phyloP scores from a whole-genome alignment of 2,329 filamentous ascomycete species.

The Mycosphaerella arachidis region DNA sequence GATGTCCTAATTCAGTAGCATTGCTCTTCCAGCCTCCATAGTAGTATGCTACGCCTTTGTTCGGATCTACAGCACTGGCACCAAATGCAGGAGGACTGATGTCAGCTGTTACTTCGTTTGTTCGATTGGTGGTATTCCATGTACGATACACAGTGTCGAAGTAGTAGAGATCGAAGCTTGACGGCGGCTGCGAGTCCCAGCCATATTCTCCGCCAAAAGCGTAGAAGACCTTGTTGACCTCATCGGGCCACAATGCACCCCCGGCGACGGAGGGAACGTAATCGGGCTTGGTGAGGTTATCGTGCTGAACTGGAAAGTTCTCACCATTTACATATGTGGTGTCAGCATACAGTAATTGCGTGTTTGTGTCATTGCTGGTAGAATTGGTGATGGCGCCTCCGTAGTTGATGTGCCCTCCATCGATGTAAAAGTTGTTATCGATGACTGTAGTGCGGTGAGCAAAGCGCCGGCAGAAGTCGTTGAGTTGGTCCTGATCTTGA shows the following conservation, averaged over 20 bases:
- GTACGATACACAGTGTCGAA: conserved; percentile 56
- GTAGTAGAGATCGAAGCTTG: conserved; percentile 49
- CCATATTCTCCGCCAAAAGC: conserved; percentile 57
- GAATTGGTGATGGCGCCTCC: conserved; percentile 39
- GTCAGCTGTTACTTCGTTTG: conserved; percentile 25
- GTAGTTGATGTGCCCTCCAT: conserved; percentile 57
- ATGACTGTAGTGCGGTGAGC: conserved; percentile 59
- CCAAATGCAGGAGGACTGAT: conserved; percentile 50
- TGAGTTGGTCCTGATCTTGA: conserved; percentile 47
- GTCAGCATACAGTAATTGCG: background rate
- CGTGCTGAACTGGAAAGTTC: conserved; percentile 51
- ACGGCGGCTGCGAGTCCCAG: conserved; percentile 34
- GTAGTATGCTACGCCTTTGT: conserved; percentile 43
- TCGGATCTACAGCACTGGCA: conserved; percentile 52
- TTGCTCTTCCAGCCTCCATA: conserved; percentile 56
- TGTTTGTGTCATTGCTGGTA: conserved; percentile 1
- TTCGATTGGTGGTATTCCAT: conserved; percentile 49
- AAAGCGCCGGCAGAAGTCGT: conserved; percentile 46
- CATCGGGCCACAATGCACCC: conserved; percentile 55
- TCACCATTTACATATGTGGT: background rate
- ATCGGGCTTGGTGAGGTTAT: conserved; percentile 56
- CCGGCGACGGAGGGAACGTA: conserved; percentile 51
- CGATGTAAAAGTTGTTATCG: conserved; percentile 57
- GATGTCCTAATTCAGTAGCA: conserved; percentile 20
- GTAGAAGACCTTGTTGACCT: conserved; percentile 60